phyloP scores from a whole-genome alignment of 2,329 filamentous ascomycete species.

The Penicillium occitanis region DNA sequence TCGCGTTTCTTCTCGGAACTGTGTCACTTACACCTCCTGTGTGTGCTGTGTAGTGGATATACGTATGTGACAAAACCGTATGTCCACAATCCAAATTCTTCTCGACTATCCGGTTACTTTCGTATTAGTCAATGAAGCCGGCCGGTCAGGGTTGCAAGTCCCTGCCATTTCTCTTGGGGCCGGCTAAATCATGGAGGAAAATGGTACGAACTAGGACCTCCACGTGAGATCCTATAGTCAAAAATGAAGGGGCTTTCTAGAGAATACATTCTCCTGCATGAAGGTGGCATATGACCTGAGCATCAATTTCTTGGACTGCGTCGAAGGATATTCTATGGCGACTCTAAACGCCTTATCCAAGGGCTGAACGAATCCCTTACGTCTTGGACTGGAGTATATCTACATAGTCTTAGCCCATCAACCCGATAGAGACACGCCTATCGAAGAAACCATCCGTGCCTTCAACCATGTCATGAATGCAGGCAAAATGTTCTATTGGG shows the following conservation, averaged over 20 bases:
- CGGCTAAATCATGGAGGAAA: conserved; percentile 66
- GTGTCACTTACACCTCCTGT: neutral
- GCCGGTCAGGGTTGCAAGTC: too few species aligned
- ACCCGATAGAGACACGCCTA: conserved; percentile 65
- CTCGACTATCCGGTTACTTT: neutral
- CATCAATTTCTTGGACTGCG: conserved; percentile 58
- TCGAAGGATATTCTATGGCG: conserved; percentile 54
- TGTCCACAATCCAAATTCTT: neutral
- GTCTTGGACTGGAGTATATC: conserved; percentile 66
- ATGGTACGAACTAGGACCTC: conserved; percentile 33
- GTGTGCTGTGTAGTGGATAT: neutral
- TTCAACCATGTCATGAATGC: conserved; percentile 70
- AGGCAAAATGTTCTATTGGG: conserved; percentile 71
- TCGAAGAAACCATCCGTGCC: conserved; percentile 69
- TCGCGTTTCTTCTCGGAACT: neutral
- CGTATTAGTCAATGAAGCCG: neutral
- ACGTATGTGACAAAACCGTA: neutral
- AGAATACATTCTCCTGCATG: conserved; percentile 33
- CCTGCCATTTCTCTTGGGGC: too few species aligned
- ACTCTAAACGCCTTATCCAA: conserved; percentile 68
- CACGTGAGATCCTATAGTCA: too few species aligned
- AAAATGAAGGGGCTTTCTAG: neutral
- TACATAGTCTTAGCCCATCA: conserved; percentile 72
- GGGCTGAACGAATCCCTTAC: conserved; percentile 61
- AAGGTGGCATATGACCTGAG: conserved; percentile 57